Evolutionary conservation across 2,329 filamentous ascomycete genomes (phyloP).

Genomic region (Fusarium sp.): DNA sequence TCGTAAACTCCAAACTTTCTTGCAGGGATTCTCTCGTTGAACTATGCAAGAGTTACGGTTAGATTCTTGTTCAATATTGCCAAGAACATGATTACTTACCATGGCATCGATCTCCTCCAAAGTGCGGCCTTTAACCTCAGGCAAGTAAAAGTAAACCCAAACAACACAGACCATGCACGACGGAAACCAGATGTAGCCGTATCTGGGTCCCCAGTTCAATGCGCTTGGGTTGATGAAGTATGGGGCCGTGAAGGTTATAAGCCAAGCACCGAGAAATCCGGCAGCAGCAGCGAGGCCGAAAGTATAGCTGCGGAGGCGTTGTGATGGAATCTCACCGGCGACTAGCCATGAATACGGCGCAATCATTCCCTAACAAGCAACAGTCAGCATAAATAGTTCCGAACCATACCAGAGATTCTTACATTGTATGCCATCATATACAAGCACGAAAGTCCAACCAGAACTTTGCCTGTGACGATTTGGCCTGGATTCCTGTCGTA

Average conservation of each 20-base stretch:
- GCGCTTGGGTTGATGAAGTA: constrained; percentile 46
- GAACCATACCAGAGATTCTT: not conserved
- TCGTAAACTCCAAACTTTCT: constrained; percentile 35
- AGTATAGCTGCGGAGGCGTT: constrained; percentile 44
- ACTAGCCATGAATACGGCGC: constrained; percentile 45
- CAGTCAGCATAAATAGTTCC: fast-evolving
- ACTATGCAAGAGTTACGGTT: constrained; percentile 8
- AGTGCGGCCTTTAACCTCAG: constrained; percentile 42
- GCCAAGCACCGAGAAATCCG: constrained; percentile 42
- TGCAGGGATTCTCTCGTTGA: constrained; percentile 33
- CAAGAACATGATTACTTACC: constrained; percentile 6
- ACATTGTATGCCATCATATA: constrained; percentile 46
- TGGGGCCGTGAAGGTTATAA: constrained; percentile 44
- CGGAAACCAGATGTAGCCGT: constrained; percentile 45
- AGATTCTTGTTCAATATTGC: not conserved
- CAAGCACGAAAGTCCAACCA: constrained; percentile 42
- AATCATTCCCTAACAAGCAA: constrained; percentile 35
- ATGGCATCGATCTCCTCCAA: constrained; percentile 43
- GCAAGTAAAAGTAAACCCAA: constrained; percentile 43
- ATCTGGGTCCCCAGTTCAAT: constrained; percentile 44
- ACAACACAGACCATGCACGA: constrained; percentile 37
- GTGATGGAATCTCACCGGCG: constrained; percentile 42
- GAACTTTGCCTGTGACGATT: constrained; percentile 31
- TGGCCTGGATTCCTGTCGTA: constrained; percentile 39
- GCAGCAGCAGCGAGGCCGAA: constrained; percentile 40